A percentile compares a stretch with the other conserved stretches of the same genome.
These are phyloP conservation scores for Phaeotremella skinneri DNA, from an alignment of 768 basidiomycete species.

Conservation along the genomic window DNA sequence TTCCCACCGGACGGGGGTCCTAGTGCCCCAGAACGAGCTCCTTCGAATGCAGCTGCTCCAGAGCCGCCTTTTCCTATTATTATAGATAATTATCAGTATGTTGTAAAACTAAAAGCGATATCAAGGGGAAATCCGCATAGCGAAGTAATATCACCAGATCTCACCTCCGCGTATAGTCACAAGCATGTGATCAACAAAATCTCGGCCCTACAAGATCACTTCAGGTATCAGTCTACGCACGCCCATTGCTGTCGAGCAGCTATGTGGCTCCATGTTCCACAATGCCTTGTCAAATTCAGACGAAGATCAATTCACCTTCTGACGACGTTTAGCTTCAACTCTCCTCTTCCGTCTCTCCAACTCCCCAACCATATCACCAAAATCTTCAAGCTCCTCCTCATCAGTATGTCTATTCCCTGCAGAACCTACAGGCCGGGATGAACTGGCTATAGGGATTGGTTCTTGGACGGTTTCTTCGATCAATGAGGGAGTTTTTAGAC, in stretches of 20 bases:
- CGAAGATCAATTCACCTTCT: constrained; percentile 38
- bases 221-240: too few species aligned
- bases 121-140: background rate
- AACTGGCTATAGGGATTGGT: background rate
- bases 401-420: background rate
- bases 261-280: too few species aligned
- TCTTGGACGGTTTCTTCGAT: background rate
- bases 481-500: background rate
- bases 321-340: constrained; percentile 47
- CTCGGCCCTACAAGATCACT: constrained; percentile 60
- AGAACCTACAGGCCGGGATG: background rate
- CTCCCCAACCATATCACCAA: constrained; percentile 23
- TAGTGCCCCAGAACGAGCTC: constrained; percentile 76
- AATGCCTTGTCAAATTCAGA: too few species aligned
- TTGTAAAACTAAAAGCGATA: constrained; percentile 7
- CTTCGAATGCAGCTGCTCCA: constrained; percentile 89
- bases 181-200: constrained; percentile 77
- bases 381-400: background rate
- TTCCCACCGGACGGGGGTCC: constrained; percentile 92
- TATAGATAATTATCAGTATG: constrained; percentile 4
- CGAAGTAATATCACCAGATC: constrained; percentile 23
- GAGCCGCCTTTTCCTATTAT: constrained; percentile 77
- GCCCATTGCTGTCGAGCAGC: too few species aligned
- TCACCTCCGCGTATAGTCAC: constrained; percentile 74
- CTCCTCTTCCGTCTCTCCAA: constrained; percentile 32